Conservation (phyloP, 2,329 filamentous ascomycete genomes). For the Monosporascus sp. region DNA sequence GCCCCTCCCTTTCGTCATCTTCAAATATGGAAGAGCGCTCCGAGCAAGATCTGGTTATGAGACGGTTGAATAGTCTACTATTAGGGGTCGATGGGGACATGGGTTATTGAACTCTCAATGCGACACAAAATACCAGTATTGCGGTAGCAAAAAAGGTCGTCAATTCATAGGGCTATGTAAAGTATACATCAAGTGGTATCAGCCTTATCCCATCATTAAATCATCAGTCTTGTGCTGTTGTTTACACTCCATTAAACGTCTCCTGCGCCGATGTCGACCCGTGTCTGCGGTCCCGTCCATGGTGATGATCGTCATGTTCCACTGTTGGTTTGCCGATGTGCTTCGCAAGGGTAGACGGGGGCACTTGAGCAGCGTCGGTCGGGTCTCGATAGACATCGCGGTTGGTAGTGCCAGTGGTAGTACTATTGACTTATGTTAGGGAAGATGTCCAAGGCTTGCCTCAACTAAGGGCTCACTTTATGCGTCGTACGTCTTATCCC, state of each 20-base stretch:
- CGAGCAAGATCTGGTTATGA: conserved; percentile 35
- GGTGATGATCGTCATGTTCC: conserved; percentile 37
- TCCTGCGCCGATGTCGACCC: conserved; percentile 43
- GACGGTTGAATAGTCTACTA: conserved; percentile 21
- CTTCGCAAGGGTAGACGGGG: conserved; percentile 46
- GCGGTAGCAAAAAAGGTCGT: background rate
- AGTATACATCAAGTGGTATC: background rate
- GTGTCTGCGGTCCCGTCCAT: conserved; percentile 42
- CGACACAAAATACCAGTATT: background rate
- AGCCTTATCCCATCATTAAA: background rate
- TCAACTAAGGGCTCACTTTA: conserved; percentile 18
- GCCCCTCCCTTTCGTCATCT: conserved; percentile 49
- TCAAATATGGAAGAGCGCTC: conserved; percentile 40
- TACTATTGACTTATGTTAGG: background rate
- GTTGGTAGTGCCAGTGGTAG: conserved; percentile 6
- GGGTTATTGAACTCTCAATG: too few species aligned
- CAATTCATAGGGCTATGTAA: background rate
- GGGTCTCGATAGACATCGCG: conserved; percentile 36
- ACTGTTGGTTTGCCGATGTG: conserved; percentile 41
- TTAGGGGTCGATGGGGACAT: background rate
- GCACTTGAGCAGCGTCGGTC: conserved; percentile 52
- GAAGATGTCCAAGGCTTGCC: background rate
- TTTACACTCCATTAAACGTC: conserved; percentile 40
- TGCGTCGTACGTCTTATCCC: conserved; percentile 45
- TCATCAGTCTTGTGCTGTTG: conserved; percentile 2